Percentiles rank a stretch among this genome's conserved stretches.
phyloP scores from a whole-genome alignment of 1,284 basidiomycete species.

The Fomitopsis schrenkii region DNA sequence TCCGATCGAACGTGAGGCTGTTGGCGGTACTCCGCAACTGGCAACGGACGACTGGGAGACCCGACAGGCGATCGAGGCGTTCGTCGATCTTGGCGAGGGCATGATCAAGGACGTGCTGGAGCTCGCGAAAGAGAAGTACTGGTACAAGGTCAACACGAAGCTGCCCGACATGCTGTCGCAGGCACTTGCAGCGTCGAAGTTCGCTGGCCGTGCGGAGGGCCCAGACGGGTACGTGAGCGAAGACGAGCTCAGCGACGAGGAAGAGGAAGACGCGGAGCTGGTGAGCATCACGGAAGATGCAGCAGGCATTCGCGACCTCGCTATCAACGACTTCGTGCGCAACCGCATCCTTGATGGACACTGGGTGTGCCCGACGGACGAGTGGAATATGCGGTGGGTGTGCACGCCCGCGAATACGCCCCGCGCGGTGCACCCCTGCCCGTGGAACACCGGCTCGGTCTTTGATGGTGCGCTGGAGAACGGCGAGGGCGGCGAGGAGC shows the following conservation, averaged over 20 bases:
- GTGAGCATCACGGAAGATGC: slow-evolving; percentile 58
- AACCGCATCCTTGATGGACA: slow-evolving; percentile 66
- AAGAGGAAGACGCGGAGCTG: slow-evolving; percentile 58
- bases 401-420: not conserved
- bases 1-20: slow-evolving; percentile 50
- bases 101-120: slow-evolving; percentile 55
- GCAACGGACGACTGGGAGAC: slow-evolving; percentile 60
- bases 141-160: slow-evolving; percentile 62
- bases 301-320: slow-evolving; percentile 56
- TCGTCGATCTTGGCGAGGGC: slow-evolving; percentile 71
- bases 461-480: slow-evolving; percentile 26
- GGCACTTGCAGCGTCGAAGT: slow-evolving; percentile 56
- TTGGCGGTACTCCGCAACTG: slow-evolving; percentile 43
- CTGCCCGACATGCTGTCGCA: slow-evolving; percentile 62
- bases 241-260: slow-evolving; percentile 45
- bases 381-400: slow-evolving; percentile 40
- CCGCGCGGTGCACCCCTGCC: slow-evolving; percentile 59
- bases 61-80: slow-evolving; percentile 54
- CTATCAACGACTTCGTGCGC: slow-evolving; percentile 70
- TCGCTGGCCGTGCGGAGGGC: slow-evolving; percentile 32
- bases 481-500: slow-evolving; percentile 23
- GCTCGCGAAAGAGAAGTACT: slow-evolving; percentile 62
- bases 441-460: slow-evolving; percentile 44
- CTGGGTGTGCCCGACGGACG: slow-evolving; percentile 69
- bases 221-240: slow-evolving; percentile 33